Evolutionary conservation across 352 stramenopile species (phyloP), one percentile per base, ranked within the genome.

Genomic region (Blastocystis sp.): DNA sequence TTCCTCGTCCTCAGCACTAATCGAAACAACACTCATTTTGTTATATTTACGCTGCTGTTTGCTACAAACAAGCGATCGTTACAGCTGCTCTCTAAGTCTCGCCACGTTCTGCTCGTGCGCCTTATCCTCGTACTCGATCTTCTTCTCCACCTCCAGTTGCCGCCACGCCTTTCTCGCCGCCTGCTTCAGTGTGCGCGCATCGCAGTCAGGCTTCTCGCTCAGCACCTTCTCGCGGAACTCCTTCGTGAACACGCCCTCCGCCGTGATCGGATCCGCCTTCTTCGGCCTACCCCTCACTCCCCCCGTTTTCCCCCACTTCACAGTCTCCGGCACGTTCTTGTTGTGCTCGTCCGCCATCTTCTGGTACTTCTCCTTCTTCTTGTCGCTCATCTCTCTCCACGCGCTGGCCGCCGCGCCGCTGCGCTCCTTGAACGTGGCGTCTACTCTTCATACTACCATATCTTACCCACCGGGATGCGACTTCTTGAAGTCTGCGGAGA

Each of bases 11-110:
- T 52, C 7, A 66, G 71, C 59, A 79, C 34, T 79, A 79, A 56
- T 91, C 69, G 69, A 79, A 81, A 81, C 14, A 48, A 52, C 21
- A 52, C 28, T 62, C 41, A 59, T 62, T 66, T 19, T 65, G 43
- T 81, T 67, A 56, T 66, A 14, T 64, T 64, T 81, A 52, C 40
- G 23, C 10, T 23, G 28, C 52, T 81, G 9, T 81, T 81, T 62
- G 71, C 21, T 19, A 53, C 59, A 81, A 64, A 81, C 52, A 64
- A 43, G 4, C 7, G 10, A 9, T 23, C 67, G 28, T 45, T 81
- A 64, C 28, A 48, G 23, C 28, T 45, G n/a, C 19, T 43, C 52
- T 52, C 21, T 64, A 7, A 81, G 14, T 10, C 19, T 21, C 52
- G 34, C 9, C 23, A 81, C 34, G 43, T 61, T 81, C 71, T 43